Conservation (phyloP, 1,284 basidiomycete genomes). For the Lentinula novae-zelandiae region DNA sequence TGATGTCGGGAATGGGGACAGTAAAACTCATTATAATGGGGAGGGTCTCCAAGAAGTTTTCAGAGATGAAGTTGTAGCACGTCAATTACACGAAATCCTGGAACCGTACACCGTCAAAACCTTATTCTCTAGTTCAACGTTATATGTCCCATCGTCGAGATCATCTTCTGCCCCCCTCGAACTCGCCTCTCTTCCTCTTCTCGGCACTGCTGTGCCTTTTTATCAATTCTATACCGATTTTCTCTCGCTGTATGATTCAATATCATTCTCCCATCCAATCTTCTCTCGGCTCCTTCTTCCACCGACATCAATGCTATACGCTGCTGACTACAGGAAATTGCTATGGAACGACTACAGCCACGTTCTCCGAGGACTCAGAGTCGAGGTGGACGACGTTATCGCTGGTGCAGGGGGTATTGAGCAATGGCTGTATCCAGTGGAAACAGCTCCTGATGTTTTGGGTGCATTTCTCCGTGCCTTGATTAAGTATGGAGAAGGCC, state of each 20-base stretch:
- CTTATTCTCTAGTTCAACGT: slow-evolving; percentile 17
- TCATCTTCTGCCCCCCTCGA: slow-evolving; percentile 43
- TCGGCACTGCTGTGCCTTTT: slow-evolving; percentile 73
- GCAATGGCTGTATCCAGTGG: slow-evolving; percentile 72
- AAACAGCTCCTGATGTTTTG: slow-evolving; percentile 65
- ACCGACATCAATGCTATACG: slow-evolving; percentile 73
- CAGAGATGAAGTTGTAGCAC: slow-evolving; percentile 57
- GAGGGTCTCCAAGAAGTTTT: slow-evolving; percentile 66
- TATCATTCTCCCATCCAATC: slow-evolving; percentile 81
- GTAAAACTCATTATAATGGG: slow-evolving; percentile 26
- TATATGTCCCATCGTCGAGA: slow-evolving; percentile 16
- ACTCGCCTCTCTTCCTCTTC: slow-evolving; percentile 53
- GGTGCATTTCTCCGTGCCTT: slow-evolving; percentile 54
- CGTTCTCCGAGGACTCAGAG: slow-evolving; percentile 53
- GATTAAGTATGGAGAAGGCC: slow-evolving; percentile 30
- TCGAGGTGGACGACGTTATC: slow-evolving; percentile 42
- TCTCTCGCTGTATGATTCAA: slow-evolving; percentile 82
- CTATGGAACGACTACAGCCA: slow-evolving; percentile 82
- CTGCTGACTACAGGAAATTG: slow-evolving; percentile 80
- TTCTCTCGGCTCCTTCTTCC: slow-evolving; percentile 81
- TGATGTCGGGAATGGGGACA: slow-evolving; percentile 10
- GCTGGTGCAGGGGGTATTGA: slow-evolving; percentile 36
- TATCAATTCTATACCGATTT: slow-evolving; percentile 96
- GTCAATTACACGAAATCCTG: slow-evolving; percentile 58
- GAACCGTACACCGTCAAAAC: slow-evolving; percentile 42